Percentiles rank a stretch among this genome's conserved stretches.
Conservation (phyloP, 345 rosid genomes). For the Fremontodendron californicum region DNA sequence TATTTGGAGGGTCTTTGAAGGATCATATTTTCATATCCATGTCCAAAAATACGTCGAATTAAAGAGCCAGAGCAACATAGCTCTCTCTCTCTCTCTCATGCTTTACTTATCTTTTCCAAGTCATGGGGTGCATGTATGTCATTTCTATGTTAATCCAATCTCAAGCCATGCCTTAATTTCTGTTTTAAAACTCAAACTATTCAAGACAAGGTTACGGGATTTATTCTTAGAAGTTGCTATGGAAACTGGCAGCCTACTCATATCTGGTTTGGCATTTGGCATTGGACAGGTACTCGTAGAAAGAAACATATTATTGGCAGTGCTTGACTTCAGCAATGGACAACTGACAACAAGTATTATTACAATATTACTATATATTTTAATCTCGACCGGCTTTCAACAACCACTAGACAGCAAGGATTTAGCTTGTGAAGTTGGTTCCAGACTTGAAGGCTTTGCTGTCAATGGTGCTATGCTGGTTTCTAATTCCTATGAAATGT, state of each 20-base stretch:
- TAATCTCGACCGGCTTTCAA: background rate
- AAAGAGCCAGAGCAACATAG: no score
- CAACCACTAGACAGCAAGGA: background rate
- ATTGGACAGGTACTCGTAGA: conserved; percentile 26
- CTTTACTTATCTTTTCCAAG: background rate
- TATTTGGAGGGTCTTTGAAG: no score
- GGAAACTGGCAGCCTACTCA: background rate
- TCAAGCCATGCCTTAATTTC: background rate
- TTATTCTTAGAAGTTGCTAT: background rate
- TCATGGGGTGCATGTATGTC: background rate
- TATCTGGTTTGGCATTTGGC: background rate
- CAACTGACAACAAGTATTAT: background rate
- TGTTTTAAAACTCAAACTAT: background rate
- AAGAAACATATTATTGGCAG: conserved; percentile 19
- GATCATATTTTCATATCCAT: no score
- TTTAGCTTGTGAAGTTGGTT: background rate
- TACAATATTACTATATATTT: background rate
- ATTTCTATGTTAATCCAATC: background rate
- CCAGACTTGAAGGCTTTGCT: background rate
- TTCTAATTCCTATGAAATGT: background rate
- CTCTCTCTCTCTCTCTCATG: background rate
- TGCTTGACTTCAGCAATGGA: background rate
- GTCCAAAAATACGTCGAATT: no score
- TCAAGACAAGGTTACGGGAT: background rate
- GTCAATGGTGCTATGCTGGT: background rate